These are phyloP conservation scores for Apiotrichum laibachii DNA, from an alignment of 1,284 basidiomycete species.

Conservation along the genomic window DNA sequence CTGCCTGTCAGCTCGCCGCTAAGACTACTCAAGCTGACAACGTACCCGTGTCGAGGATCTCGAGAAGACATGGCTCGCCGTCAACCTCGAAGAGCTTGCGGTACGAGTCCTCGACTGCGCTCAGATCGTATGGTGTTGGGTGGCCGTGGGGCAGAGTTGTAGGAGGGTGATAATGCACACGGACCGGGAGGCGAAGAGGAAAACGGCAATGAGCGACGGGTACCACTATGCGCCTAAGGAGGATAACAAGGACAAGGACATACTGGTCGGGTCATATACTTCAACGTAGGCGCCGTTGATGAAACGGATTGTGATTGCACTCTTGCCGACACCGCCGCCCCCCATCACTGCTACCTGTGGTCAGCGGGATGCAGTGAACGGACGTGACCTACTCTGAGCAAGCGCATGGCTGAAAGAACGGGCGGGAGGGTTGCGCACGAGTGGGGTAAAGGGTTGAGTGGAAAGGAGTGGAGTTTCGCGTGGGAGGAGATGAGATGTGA, in stretches of 20 bases:
- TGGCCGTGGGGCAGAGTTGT: too few relatives aligned
- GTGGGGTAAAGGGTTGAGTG: neutral
- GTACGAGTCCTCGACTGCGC: slow-evolving; percentile 43
- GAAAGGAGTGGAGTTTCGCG: neutral
- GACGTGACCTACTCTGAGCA: slow-evolving; percentile 1
- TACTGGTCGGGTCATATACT: slow-evolving; percentile 43
- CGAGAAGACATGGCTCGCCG: slow-evolving; percentile 31
- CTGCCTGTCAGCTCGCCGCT: slow-evolving; percentile 10
- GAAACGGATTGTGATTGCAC: slow-evolving; percentile 37
- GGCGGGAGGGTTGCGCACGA: neutral
- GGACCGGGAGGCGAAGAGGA: too few relatives aligned
- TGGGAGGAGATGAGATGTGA: neutral
- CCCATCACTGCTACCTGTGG: slow-evolving; percentile 37
- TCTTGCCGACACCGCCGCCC: slow-evolving; percentile 44
- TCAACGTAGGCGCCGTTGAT: slow-evolving; percentile 39
- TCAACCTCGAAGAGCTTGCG: slow-evolving; percentile 40
- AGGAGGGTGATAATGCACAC: too few relatives aligned
- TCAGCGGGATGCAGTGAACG: neutral
- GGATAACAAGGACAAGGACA: slow-evolving; percentile 9
- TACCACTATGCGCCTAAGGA: too few relatives aligned
- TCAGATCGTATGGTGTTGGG: too few relatives aligned
- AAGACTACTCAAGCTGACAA: neutral
- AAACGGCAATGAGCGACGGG: too few relatives aligned
- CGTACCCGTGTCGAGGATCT: slow-evolving; percentile 42
- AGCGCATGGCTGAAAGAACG: neutral